A percentile compares a stretch with the other conserved stretches of the same genome.
These are phyloP conservation scores for Capronia coronata DNA, from an alignment of 2,329 filamentous ascomycete genomes.

Conservation along the genomic window DNA sequence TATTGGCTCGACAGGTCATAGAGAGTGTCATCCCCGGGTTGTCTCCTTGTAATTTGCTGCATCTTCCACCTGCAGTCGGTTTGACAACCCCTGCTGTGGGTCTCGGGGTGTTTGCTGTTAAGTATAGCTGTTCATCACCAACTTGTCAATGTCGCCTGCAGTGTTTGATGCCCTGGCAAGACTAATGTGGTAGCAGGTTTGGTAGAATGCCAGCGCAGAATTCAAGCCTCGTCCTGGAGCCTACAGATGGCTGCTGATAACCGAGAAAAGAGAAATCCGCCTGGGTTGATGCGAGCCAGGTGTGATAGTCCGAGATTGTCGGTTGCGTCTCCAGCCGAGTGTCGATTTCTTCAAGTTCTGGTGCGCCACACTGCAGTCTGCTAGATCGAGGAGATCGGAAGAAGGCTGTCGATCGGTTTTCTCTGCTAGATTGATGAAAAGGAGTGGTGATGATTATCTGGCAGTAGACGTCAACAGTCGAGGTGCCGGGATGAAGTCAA, in stretches of 20 bases:
- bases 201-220: not conserved
- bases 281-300: not conserved
- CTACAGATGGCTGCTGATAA: too few species aligned
- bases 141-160: not conserved
- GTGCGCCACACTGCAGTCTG: too few species aligned
- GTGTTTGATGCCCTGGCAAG: not conserved
- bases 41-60: constrained; percentile 9
- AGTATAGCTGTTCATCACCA: not conserved
- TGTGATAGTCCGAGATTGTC: too few species aligned
- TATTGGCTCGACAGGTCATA: constrained; percentile 4
- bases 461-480: too few species aligned
- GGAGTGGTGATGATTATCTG: too few species aligned
- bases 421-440: too few species aligned
- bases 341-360: too few species aligned
- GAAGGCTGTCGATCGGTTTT: too few species aligned
- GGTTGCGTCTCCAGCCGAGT: too few species aligned
- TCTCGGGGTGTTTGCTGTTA: not conserved
- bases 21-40: constrained; percentile 19
- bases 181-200: not conserved
- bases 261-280: too few species aligned
- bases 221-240: not conserved
- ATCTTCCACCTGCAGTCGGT: not conserved
- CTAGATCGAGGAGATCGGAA: too few species aligned
- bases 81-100: constrained; percentile 7
- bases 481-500: not conserved